Percentiles rank a stretch among this genome's conserved stretches.
These are phyloP conservation scores for Forsythia viridissima DNA, from an alignment of 257 asterid genomes.

Conservation along the genomic window DNA sequence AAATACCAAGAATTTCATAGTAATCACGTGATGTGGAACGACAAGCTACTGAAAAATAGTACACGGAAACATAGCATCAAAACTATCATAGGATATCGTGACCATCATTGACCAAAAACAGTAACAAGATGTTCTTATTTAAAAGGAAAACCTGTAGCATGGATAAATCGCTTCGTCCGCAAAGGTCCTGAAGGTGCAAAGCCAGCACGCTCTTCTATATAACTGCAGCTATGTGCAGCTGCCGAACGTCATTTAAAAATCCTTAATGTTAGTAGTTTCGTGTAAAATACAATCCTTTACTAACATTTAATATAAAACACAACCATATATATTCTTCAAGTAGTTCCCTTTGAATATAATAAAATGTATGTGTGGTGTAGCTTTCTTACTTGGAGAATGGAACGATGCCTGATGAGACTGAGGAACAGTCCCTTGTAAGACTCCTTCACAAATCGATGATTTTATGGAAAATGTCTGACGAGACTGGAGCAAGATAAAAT, in stretches of 20 bases:
- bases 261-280: constrained; percentile 26
- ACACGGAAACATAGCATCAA: constrained; percentile 13
- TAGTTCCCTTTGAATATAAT: neutral
- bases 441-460: constrained; percentile 31
- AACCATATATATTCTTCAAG: neutral
- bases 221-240: constrained; percentile 36
- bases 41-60: constrained; percentile 45
- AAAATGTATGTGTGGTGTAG: neutral
- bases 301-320: neutral
- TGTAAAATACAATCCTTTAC: neutral
- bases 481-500: constrained; percentile 30
- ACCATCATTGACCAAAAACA: neutral
- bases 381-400: constrained; percentile 52
- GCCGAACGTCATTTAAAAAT: constrained; percentile 28
- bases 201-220: constrained; percentile 28
- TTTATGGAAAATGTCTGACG: constrained; percentile 31
- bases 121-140: neutral
- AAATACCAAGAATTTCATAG: constrained; percentile 78
- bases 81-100: constrained; percentile 5
- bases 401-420: constrained; percentile 35
- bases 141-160: constrained; percentile 67
- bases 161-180: constrained; percentile 53
- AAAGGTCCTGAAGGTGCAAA: constrained; percentile 38
- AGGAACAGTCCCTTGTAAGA: constrained; percentile 30
- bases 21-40: constrained; percentile 51